A percentile compares a stretch with the other conserved stretches of the same genome.
Conservation (phyloP, 2,329 filamentous ascomycete species). For the Nemania sp. region DNA sequence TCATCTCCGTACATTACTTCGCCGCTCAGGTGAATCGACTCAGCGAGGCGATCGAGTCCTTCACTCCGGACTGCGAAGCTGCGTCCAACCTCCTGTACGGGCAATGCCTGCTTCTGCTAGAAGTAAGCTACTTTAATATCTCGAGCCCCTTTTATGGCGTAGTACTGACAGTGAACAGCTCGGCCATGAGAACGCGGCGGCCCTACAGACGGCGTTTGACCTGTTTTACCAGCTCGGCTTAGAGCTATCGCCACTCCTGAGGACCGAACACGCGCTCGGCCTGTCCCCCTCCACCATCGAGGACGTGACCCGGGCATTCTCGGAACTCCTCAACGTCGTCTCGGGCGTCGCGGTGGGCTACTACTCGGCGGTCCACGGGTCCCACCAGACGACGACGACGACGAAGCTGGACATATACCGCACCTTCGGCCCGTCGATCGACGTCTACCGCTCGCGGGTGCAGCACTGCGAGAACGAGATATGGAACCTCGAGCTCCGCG, state of each 20-base stretch:
- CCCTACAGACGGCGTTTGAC: conserved; percentile 26
- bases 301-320: conserved; percentile 23
- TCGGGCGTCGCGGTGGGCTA: conserved; percentile 24
- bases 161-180: conserved; percentile 16
- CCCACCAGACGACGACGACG: conserved; percentile 7
- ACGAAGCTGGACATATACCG: conserved; percentile 23
- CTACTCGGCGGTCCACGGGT: conserved; percentile 20
- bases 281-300: conserved; percentile 22
- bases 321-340: conserved; percentile 24
- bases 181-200: conserved; percentile 24
- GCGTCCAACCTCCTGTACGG: conserved; percentile 26
- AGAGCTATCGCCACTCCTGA: conserved; percentile 23
- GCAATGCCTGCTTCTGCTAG: conserved; percentile 26
- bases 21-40: conserved; percentile 26
- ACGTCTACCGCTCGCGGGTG: conserved; percentile 22
- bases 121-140: conserved; percentile 16
- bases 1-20: conserved; percentile 25
- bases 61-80: conserved; percentile 22
- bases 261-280: conserved; percentile 22
- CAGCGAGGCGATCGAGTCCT: conserved; percentile 25
- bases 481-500: conserved; percentile 25
- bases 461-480: conserved; percentile 20
- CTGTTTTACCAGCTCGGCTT: conserved; percentile 27
- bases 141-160: neutral
- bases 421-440: conserved; percentile 23